Evolutionary conservation across 768 basidiomycete species (phyloP), one percentile per base, ranked within the genome.

Genomic region (Clathrus columnatus): DNA sequence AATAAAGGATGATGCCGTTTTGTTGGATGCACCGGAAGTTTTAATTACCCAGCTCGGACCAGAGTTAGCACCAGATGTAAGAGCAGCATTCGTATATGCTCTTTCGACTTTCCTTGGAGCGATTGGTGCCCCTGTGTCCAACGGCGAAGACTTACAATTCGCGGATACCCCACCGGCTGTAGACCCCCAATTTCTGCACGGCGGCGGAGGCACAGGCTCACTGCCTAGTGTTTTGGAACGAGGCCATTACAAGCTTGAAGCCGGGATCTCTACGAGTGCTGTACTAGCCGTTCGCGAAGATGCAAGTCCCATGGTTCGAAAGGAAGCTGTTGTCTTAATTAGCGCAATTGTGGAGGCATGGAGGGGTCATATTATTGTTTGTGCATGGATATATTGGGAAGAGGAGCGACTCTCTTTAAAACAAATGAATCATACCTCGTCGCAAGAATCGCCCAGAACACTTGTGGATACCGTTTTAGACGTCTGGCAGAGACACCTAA

Each of bases 361-460:
- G 91, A 75, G 92, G 54, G 96, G 95, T 6, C 90, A 90, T 73
- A 92, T 98, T 62, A 90, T 95, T 48, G 83, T 93, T 36, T 96
- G 95, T 59, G 93, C 95, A 1, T 98, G 95, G 94, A 72, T 91
- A 7, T 94, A 96, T 66, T 90, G 90, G 83, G 93, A 96, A 65
- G 90, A 94, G 66, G 89, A 95, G 61, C 71, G 84, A 49, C 79
- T 76, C 57, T 83, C 85, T 80, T 23, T 36, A 36, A 4, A n/a
- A 32, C 30, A 32, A 7, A 32, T 16, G 16, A 32, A 32, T 16
- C 30, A 32, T 7, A 11, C 7, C 14, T 14, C 10, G 7, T 14
- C 36, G n/a, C 36, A 36, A n/a, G 36, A 36, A 11, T 11, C 36
- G 11, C 36, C 36, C 4, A n/a, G 24, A 45, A 28, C n/a, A 7